Conservation (phyloP, 1,284 basidiomycete genomes). For the Singerocomus rubriflavus region DNA sequence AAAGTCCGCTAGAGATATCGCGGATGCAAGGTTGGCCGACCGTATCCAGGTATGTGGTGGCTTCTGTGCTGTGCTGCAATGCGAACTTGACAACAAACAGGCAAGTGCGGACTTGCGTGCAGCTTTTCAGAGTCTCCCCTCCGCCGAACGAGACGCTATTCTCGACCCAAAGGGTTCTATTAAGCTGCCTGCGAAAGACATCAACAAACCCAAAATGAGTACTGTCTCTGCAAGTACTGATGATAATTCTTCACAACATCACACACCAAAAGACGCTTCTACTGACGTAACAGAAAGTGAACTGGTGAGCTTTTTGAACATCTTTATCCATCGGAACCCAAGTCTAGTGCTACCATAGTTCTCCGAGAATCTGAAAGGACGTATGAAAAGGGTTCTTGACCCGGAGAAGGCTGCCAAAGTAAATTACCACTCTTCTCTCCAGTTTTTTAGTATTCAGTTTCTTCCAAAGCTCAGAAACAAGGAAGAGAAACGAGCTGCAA, state of each 20-base stretch:
- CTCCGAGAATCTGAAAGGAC: constrained; percentile 28
- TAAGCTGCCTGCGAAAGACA: constrained; percentile 41
- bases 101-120: constrained; percentile 55
- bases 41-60: constrained; percentile 54
- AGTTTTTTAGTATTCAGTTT: constrained; percentile 5
- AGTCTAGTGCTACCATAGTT: constrained; percentile 11
- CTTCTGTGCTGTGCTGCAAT: not conserved
- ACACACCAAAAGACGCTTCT: constrained; percentile 25
- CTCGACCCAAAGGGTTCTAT: constrained; percentile 49
- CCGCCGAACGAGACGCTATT: constrained; percentile 52
- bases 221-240: constrained; percentile 6
- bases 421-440: constrained; percentile 7
- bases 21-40: constrained; percentile 60
- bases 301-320: constrained; percentile 23
- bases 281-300: constrained; percentile 36
- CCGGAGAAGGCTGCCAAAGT: constrained; percentile 64
- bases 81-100: constrained; percentile 35
- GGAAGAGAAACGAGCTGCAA: constrained; percentile 61
- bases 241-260: constrained; percentile 6
- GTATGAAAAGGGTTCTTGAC: constrained; percentile 52
- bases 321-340: not conserved
- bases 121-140: constrained; percentile 54
- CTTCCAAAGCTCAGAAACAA: constrained; percentile 58
- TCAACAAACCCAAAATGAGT: constrained; percentile 29
- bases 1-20: constrained; percentile 63